These are phyloP conservation scores for Suillus fuscotomentosus DNA, from an alignment of 768 basidiomycete genomes.

Conservation along the genomic window DNA sequence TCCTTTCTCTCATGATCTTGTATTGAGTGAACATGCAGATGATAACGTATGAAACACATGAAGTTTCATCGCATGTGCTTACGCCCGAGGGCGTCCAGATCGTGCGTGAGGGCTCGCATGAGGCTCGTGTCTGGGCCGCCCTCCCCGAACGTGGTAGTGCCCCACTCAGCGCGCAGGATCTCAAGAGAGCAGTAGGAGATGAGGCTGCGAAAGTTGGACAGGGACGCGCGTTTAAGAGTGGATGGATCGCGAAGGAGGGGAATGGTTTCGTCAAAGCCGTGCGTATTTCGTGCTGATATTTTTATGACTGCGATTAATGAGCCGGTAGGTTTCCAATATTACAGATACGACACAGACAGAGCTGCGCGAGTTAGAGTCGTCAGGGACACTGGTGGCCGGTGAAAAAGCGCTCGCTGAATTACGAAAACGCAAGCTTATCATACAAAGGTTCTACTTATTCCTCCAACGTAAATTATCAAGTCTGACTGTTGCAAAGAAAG, in stretches of 20 bases:
- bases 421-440: conserved; percentile 85
- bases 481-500: conserved; percentile 55
- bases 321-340: conserved; percentile 56
- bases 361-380: conserved; percentile 67
- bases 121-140: conserved; percentile 90
- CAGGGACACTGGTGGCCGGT: conserved; percentile 68
- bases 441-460: conserved; percentile 60
- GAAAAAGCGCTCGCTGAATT: conserved; percentile 86
- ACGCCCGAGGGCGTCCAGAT: conserved; percentile 85
- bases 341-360: conserved; percentile 75
- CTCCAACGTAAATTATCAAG: conserved; percentile 6
- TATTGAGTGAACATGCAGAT: conserved; percentile 51
- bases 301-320: conserved; percentile 8
- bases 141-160: conserved; percentile 70
- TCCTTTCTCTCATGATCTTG: conserved; percentile 1
- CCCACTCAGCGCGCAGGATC: conserved; percentile 62
- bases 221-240: conserved; percentile 93
- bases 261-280: conserved; percentile 85
- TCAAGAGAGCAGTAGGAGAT: conserved; percentile 78
- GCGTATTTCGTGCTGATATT: conserved; percentile 28
- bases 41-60: conserved; percentile 78
- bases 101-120: conserved; percentile 83
- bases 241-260: conserved; percentile 93
- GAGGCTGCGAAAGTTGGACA: conserved; percentile 93
- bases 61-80: conserved; percentile 68